These are phyloP conservation scores for Moelleriella libera DNA, from an alignment of 2,329 filamentous ascomycete species.

Conservation along the genomic window DNA sequence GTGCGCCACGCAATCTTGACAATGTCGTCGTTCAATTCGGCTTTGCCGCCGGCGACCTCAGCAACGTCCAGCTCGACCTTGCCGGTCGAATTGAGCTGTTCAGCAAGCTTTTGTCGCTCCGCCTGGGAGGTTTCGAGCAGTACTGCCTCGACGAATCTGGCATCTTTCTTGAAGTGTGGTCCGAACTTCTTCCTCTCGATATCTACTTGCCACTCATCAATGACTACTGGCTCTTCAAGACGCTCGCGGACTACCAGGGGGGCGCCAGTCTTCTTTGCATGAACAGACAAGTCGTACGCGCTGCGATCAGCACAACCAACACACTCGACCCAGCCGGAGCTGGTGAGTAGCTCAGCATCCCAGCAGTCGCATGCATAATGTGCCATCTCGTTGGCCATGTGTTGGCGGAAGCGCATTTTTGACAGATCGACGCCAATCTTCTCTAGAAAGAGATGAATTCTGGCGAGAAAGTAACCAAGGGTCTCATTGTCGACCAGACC, in stretches of 20 bases:
- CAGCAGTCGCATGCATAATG: constrained; percentile 97
- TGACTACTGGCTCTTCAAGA: constrained; percentile 59
- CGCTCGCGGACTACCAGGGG: constrained; percentile 75
- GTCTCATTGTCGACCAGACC: constrained; percentile 93
- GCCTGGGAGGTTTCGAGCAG: constrained; percentile 66
- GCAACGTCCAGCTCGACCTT: constrained; percentile 67
- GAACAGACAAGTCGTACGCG: constrained; percentile 85
- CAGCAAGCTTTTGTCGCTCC: constrained; percentile 63
- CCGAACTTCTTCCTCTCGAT: constrained; percentile 94
- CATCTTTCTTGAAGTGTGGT: constrained; percentile 88
- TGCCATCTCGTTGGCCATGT: constrained; percentile 68
- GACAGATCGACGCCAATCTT: constrained; percentile 75
- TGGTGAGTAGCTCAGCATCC: constrained; percentile 88
- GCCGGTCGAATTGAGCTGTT: constrained; percentile 58
- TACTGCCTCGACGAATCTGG: constrained; percentile 69
- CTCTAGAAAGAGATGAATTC: constrained; percentile 81
- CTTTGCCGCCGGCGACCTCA: constrained; percentile 52
- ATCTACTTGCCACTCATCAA: constrained; percentile 81
- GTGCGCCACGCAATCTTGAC: constrained; percentile 75
- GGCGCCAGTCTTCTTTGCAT: constrained; percentile 82
- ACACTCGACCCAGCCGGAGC: constrained; percentile 95
- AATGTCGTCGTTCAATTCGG: constrained; percentile 65
- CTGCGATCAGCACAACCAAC: constrained; percentile 93
- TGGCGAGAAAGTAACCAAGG: constrained; percentile 89
- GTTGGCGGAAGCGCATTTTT: constrained; percentile 93